Base-by-base conservation (phyloP, 2,329 filamentous ascomycete genomes). In the Macrophomina pseudophaseolina region DNA sequence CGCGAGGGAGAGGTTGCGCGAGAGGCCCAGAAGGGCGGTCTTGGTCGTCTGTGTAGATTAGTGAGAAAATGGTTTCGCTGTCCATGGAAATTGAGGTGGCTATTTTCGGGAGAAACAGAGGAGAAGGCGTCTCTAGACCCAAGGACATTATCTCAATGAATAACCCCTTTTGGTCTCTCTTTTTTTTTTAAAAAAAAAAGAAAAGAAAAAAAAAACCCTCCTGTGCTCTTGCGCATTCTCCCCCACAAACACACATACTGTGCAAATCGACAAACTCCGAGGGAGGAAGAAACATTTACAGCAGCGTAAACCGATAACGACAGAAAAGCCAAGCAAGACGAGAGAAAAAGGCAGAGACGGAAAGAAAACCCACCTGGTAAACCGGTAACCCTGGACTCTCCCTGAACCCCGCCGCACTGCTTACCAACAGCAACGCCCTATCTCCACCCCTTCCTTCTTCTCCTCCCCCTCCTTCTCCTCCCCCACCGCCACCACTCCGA, bases 11-110 rank as follows among this genome's bases (percentile, higher is more conserved):
- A 71, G 67, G 16, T 69, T 69, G n/a, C 72, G 70, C 1, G 72
- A 54, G 33, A 72, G 53, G 16, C 72, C 72, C 16, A 72, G 72
- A 30, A 74, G 65, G 18, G 68, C 72, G 54, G 72, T 71, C 49
- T 74, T 74, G 2, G 68, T 70, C 3, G 67, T 70, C 68, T 71
- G 48, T 30, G 52, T 18, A 42, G 33, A 11, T 23, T 23, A 23
- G 23, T 23, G 1, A 23, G 23, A 23, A 23, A 23, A 23, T 23
- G 1, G 23, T 23, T 23, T 3, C 23, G 23, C 23, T 23, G 3
- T 23, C 23, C 23, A 23, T 23, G 3, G 23, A 23, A 23, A 23
- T 2, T 23, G 23, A 23, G 23, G 3, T 23, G 23, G 1, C 23
- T 23, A 23, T 23, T 23, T 23, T 23, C 23, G 23, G 23, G 23